A percentile compares a stretch with the other conserved stretches of the same genome.
These are phyloP conservation scores for Brettanomyces nanus DNA, from an alignment of 805 yeast species.

Conservation along the genomic window DNA sequence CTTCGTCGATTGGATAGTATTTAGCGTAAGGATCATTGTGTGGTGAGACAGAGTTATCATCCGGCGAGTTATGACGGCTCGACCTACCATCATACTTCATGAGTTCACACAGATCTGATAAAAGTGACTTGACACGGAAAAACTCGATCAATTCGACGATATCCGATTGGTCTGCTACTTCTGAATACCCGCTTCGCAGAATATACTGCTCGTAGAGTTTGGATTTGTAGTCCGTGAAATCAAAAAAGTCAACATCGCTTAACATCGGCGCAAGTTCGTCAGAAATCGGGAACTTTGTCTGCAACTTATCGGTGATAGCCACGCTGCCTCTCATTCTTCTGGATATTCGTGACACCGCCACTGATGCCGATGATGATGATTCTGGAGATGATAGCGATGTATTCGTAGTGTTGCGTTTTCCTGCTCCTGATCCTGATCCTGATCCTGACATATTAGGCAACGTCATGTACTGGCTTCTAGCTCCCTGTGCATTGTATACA, in stretches of 20 bases:
- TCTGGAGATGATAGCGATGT: not conserved
- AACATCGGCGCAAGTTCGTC: slow-evolving; percentile 27
- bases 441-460: not conserved
- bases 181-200: slow-evolving; percentile 14
- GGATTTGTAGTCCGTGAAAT: slow-evolving; percentile 22
- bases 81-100: not conserved
- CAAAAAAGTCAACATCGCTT: slow-evolving; percentile 25
- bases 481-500: not conserved
- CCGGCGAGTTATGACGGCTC: not conserved
- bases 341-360: not conserved
- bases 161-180: slow-evolving; percentile 16
- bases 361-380: not conserved
- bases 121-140: slow-evolving; percentile 9
- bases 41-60: not conserved
- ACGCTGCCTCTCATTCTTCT: not conserved
- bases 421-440: not conserved
- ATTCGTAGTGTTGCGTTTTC: not conserved
- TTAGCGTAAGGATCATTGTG: not conserved
- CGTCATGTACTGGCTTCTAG: not conserved
- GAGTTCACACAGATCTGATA: slow-evolving; percentile 6
- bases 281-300: slow-evolving; percentile 3
- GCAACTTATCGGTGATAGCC: not conserved
- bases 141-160: slow-evolving; percentile 10
- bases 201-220: slow-evolving; percentile 19
- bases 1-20: not conserved